Evolutionary conservation across 73 alveolate genomes (phyloP).

Genomic region (Stentor coeruleus): DNA sequence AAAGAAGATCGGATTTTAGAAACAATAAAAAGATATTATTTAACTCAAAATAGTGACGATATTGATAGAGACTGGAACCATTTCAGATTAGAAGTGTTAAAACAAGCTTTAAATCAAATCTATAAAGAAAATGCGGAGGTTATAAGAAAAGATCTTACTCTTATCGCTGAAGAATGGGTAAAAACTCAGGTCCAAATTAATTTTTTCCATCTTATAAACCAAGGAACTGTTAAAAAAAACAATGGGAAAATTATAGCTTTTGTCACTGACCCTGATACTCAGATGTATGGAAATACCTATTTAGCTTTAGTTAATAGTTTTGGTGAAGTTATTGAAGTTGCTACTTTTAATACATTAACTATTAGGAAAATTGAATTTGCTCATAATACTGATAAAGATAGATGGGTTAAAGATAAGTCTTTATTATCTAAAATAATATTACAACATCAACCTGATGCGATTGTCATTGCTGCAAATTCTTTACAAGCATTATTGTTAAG

Average conservation of each 20-base stretch:
- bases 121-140: background rate
- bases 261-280: slow-evolving; percentile 25
- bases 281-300: background rate
- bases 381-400: background rate
- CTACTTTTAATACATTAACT: background rate
- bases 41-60: slow-evolving; percentile 12
- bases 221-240: background rate
- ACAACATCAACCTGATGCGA: slow-evolving; percentile 21
- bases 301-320: background rate
- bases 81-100: slow-evolving; percentile 15
- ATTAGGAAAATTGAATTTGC: background rate
- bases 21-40: background rate
- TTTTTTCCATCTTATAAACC: background rate
- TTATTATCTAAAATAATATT: background rate
- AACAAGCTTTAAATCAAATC: background rate
- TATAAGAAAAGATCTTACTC: background rate
- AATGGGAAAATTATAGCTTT: slow-evolving; percentile 11
- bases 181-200: background rate
- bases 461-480: slow-evolving; percentile 20
- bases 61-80: slow-evolving; percentile 18
- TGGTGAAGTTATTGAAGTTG: slow-evolving; percentile 18
- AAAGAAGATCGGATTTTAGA: slow-evolving; percentile 18
- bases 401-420: background rate
- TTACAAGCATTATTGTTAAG: background rate
- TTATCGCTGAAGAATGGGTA: slow-evolving; percentile 1